phyloP scores from a whole-genome alignment of 208 protist genomes.

The Herpetomonas muscarum region DNA sequence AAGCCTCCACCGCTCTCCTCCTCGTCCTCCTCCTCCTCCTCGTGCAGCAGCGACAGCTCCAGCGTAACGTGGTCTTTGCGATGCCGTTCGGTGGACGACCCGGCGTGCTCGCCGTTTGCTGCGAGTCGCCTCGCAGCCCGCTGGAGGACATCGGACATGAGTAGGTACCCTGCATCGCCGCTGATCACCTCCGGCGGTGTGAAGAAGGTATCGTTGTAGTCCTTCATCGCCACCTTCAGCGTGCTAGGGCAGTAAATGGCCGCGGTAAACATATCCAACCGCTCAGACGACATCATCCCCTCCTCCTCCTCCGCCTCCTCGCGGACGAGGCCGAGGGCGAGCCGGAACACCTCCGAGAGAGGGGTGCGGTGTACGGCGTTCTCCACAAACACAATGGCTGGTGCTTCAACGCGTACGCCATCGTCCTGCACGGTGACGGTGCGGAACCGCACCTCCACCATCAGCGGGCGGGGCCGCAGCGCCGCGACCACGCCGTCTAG shows the following conservation, averaged over 20 bases:
- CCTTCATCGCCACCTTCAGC: constrained; percentile 19
- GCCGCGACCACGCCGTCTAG: constrained; percentile 17
- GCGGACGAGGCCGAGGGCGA: constrained; percentile 22
- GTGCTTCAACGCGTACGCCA: constrained; percentile 11
- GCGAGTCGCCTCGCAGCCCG: not conserved
- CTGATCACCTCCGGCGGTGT: constrained; percentile 6
- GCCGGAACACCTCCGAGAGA: constrained; percentile 41
- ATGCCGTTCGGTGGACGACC: not conserved
- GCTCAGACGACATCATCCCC: constrained; percentile 20
- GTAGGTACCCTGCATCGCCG: not conserved
- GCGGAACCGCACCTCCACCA: constrained; percentile 26
- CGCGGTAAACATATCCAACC: constrained; percentile 27
- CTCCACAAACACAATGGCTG: constrained; percentile 27
- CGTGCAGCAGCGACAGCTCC: not conserved
- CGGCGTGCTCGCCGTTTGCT: not conserved
- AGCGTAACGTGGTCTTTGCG: not conserved
- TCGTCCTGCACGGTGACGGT: constrained; percentile 13
- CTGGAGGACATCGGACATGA: not conserved
- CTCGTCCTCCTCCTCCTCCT: not conserved
- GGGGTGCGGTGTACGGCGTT: constrained; percentile 35
- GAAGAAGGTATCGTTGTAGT: constrained; percentile 14
- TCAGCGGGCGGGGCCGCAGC: constrained; percentile 25
- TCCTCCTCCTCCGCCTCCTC: constrained; percentile 22
- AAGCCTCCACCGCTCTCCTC: constrained; percentile 1
- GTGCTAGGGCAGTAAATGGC: constrained; percentile 28